A percentile compares a stretch with the other conserved stretches of the same genome.
Conservation (phyloP, 441 rosid species). For the Gossypium schwendimanii region DNA sequence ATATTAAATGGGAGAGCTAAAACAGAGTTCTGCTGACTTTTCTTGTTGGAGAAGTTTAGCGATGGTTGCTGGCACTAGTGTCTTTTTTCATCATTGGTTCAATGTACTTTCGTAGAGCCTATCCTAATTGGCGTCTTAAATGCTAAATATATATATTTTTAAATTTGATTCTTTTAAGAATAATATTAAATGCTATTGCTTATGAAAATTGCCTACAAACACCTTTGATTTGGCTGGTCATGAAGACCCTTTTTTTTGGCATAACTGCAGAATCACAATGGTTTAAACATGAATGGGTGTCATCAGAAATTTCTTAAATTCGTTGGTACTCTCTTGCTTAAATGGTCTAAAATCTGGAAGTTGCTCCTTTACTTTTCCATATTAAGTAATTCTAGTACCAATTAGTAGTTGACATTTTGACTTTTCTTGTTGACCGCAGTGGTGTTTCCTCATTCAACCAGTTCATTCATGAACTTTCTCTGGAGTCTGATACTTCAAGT, state of each 20-base stretch:
- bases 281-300: background rate
- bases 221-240: background rate
- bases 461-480: constrained; percentile 78
- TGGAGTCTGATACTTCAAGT: constrained; percentile 71
- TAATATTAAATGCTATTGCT: background rate
- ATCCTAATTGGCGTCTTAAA: background rate
- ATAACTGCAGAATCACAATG: background rate
- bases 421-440: constrained; percentile 29
- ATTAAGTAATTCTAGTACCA: background rate
- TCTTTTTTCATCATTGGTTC: background rate
- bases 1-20: background rate
- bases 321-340: background rate
- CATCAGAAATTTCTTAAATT: background rate
- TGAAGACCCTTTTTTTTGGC: background rate
- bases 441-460: constrained; percentile 94
- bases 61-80: background rate
- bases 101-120: background rate
- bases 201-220: background rate
- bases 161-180: background rate
- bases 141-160: background rate
- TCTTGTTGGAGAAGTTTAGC: background rate
- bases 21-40: background rate
- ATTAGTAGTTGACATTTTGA: background rate
- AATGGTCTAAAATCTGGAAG: background rate
- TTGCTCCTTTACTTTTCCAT: background rate